These are phyloP conservation scores for Cladorrhinum sp. DNA, from an alignment of 2,329 filamentous ascomycete species.

Conservation along the genomic window DNA sequence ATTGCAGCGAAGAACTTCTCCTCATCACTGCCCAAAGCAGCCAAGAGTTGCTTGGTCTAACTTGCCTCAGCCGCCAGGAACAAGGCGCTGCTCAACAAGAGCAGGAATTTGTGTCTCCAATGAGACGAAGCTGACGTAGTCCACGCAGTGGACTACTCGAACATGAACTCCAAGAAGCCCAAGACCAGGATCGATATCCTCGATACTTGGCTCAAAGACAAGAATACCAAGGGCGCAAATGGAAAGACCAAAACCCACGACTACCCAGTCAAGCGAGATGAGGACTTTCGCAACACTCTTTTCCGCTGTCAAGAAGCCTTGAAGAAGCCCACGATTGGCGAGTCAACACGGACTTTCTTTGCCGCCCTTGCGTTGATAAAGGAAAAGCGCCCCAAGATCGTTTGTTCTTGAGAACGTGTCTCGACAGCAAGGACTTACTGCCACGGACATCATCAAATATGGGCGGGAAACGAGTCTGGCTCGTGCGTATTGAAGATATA, in stretches of 20 bases:
- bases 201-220: constrained; percentile 19
- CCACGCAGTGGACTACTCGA: constrained; percentile 74
- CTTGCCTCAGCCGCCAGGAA: no score
- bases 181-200: constrained; percentile 30
- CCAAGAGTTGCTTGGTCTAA: no score
- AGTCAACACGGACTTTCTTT: constrained; percentile 30
- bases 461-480: no score
- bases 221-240: constrained; percentile 47
- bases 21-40: no score
- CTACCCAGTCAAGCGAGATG: constrained; percentile 5
- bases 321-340: constrained; percentile 4
- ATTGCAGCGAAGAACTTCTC: no score
- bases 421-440: no score
- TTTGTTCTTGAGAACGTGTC: constrained; percentile 79
- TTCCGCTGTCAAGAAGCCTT: not conserved
- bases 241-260: constrained; percentile 25
- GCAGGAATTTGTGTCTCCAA: no score
- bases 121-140: no score
- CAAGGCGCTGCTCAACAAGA: no score
- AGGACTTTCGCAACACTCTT: constrained; percentile 12
- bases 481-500: no score
- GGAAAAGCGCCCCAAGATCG: constrained; percentile 54
- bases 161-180: constrained; percentile 48
- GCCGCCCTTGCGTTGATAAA: constrained; percentile 28
- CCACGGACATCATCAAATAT: no score